Percentiles rank a stretch among this genome's conserved stretches.
Evolutionary conservation across 2,329 filamentous ascomycete species (phyloP).

Genomic region (Ascochyta koolunga): DNA sequence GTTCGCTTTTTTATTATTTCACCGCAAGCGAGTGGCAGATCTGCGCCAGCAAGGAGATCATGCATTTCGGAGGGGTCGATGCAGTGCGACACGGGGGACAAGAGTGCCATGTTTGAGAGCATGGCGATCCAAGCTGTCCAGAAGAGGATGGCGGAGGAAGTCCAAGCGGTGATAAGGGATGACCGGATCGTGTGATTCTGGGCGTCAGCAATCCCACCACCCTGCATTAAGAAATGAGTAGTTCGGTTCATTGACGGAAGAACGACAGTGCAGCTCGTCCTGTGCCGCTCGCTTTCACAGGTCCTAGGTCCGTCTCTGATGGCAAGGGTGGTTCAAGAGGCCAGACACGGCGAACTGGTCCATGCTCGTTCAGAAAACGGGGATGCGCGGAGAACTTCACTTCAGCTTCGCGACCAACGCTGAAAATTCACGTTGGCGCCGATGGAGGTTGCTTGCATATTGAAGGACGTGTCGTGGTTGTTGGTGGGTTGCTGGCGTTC

Average conservation of each 20-base stretch:
- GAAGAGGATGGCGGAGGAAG: conserved; percentile 16
- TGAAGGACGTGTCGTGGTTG: neutral
- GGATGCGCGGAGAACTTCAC: neutral
- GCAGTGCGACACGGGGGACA: conserved; percentile 1
- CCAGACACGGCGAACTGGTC: neutral
- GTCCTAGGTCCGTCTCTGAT: neutral
- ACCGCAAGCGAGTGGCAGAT: conserved; percentile 28
- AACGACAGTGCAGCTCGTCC: conserved; percentile 3
- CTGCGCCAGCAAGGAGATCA: conserved; percentile 31
- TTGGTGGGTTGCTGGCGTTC: neutral
- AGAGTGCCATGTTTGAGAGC: neutral
- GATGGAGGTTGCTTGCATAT: neutral
- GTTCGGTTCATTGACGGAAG: conserved; percentile 8
- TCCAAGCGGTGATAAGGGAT: conserved; percentile 33
- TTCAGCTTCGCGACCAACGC: neutral
- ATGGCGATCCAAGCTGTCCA: conserved; percentile 14
- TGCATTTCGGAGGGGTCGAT: conserved; percentile 13
- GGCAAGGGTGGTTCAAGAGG: neutral
- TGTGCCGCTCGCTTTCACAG: conserved; percentile 4
- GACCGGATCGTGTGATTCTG: conserved; percentile 23
- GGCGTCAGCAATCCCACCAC: conserved; percentile 34
- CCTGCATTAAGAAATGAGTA: conserved; percentile 24
- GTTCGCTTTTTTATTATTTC: conserved; percentile 16
- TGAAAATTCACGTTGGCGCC: neutral
- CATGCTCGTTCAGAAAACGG: neutral